These are phyloP conservation scores for Leptodermis oblonga DNA, from an alignment of 257 asterid species.

Conservation along the genomic window DNA sequence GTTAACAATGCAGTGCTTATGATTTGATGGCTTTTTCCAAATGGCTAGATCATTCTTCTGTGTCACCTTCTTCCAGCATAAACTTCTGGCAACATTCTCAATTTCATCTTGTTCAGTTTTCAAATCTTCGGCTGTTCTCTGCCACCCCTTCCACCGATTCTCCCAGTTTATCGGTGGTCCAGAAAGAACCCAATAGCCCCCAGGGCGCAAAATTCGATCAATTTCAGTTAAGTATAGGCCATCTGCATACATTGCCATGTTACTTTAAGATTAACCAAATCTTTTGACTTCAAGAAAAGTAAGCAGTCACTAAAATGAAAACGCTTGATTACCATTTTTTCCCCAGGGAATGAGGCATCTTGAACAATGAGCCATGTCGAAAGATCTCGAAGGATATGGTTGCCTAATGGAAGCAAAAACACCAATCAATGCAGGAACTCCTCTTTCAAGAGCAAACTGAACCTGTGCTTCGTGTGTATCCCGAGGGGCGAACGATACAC, in stretches of 20 bases:
- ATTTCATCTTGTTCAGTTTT: conserved; percentile 62
- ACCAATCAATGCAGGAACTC: conserved; percentile 85
- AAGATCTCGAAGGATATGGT: conserved; percentile 91
- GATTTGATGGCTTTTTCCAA: conserved; percentile 88
- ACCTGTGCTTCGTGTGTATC: conserved; percentile 96
- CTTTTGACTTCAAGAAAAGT: background rate
- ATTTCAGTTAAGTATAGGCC: conserved; percentile 88
- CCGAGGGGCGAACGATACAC: conserved; percentile 85
- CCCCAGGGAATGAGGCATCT: conserved; percentile 97
- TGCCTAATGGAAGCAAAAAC: conserved; percentile 65
- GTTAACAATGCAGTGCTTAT: conserved; percentile 57
- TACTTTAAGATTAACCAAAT: background rate
- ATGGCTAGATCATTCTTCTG: conserved; percentile 73
- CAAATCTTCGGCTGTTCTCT: conserved; percentile 50
- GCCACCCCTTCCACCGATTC: conserved; percentile 81
- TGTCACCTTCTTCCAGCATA: conserved; percentile 80
- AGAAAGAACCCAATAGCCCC: conserved; percentile 92
- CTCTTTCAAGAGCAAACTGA: conserved; percentile 89
- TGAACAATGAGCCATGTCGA: conserved; percentile 95
- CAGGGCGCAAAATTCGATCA: conserved; percentile 84
- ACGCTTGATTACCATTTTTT: conserved; percentile 41
- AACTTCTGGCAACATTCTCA: conserved; percentile 63
- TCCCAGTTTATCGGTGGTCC: conserved; percentile 96
- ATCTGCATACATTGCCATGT: conserved; percentile 31
- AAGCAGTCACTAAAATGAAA: background rate